A percentile compares a stretch with the other conserved stretches of the same genome.
Conservation (phyloP, 164 flowering plant genomes). For the Hamamelis virginiana region DNA sequence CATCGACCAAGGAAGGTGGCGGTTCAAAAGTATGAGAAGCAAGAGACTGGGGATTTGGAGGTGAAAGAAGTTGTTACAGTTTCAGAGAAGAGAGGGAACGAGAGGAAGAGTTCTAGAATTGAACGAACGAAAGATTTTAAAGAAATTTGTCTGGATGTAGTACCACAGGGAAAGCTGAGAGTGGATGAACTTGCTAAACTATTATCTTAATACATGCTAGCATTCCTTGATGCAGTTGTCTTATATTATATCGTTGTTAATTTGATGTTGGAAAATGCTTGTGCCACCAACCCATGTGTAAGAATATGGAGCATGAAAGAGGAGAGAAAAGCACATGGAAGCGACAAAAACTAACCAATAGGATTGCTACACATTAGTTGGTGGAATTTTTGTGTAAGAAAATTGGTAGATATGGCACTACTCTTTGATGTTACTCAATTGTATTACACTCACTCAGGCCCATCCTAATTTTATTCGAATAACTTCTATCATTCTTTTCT, state of each 20-base stretch:
- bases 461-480: background rate
- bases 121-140: slow-evolving; percentile 32
- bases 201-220: slow-evolving; percentile 35
- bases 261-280: no score
- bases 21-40: slow-evolving; percentile 19
- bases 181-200: slow-evolving; percentile 92
- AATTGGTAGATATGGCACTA: no score
- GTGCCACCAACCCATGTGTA: no score
- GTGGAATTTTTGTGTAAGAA: no score
- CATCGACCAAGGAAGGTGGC: slow-evolving; percentile 31
- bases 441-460: background rate
- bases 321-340: no score
- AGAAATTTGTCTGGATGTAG: slow-evolving; percentile 31
- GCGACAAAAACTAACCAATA: no score
- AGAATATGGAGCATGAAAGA: no score
- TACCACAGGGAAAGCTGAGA: slow-evolving; percentile 62
- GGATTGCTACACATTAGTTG: no score
- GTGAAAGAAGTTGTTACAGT: slow-evolving; percentile 12
- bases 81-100: slow-evolving; percentile 21
- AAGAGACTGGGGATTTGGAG: slow-evolving; percentile 22
- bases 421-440: background rate
- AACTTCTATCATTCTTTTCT: background rate
- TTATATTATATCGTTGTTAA: background rate
- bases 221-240: background rate
- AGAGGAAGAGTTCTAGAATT: slow-evolving; percentile 29